Evolutionary conservation across 2,329 filamentous ascomycete species (phyloP), one percentile per base, ranked within the genome.

Genomic region (Mariannaea elegans): DNA sequence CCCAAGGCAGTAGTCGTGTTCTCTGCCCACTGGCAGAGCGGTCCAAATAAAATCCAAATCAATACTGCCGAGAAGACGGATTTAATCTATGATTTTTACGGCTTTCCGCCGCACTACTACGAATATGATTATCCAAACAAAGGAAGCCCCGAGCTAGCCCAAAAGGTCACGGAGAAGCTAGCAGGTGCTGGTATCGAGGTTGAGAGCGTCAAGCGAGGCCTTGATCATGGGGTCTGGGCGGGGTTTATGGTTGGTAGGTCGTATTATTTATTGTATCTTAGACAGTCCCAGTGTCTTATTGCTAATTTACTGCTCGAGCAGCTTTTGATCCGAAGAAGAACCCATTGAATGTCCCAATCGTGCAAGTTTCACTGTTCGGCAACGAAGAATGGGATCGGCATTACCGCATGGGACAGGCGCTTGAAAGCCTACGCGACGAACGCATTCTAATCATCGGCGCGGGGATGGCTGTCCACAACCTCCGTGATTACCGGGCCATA

Each of bases 181-280:
- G n/a, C 24, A 13, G 41, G n/a, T 7, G 51, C 41, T 8, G 29
- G 23, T 24, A 46, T 45, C 18, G 38, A 55, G 32, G 29, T 38
- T n/a, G 39, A 46, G 29, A 47, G 21, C 10, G 39, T 55, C 39
- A 55, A 47, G 5, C 38, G 51, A 18, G 51, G 51, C 24, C 51
- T 55, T 38, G 51, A 55, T 29, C 51, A 55, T 55, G 51, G 51
- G 7, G 38, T 55, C 7, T 55, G 51, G 51, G 51, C 41, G 8
- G 51, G 51, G 5, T 55, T 55, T 21, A 45, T 55, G 23, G 39
- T 27, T 36, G 51, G 51, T 55, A 36, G 6, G 51, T 53, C 16
- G 13, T 42, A 16, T 21, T 44, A 42, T 24, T 4, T 41, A 4
- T 39, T n/a, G n/a, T 24, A 16, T 4, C 23, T 53, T 32, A 19